Evolutionary conservation across 208 protist genomes (phyloP), one percentile per base, ranked within the genome.

Genomic region (Acanthamoeba castellanii): DNA sequence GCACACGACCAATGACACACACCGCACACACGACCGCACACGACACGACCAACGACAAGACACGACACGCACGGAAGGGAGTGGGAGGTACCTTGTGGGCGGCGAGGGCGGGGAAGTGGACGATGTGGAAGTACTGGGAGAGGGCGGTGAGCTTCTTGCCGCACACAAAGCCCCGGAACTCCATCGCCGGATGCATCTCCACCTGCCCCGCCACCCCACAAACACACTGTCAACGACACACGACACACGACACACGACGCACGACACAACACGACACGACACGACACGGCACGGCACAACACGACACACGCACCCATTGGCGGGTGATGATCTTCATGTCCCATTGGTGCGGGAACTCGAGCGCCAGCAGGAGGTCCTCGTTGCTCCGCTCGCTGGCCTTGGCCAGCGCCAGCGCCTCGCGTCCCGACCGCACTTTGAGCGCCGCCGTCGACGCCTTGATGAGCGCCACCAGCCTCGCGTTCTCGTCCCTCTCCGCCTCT

Each of bases 321-420:
- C 68, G 25, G 34, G 42, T 76, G 68, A 76, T 76, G 30, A 76
- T 42, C 30, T 76, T 76, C 68, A 76, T 76, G 30, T 76, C 68
- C 68, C 68, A 76, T 2, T 76, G 27, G 11, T 32, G n/a, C 25
- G 68, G 68, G 34, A 76, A 76, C 34, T 76, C 68, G 32, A 76
- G 68, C 9, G 68, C 68, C 27, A 76, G 68, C 7, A 76, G 68
- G 0, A 76, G 68, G 34, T 76, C 68, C 68, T 76, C 68, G 34
- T 76, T 32, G 68, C 68, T 76, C 34, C 68, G 25, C 34, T 76
- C 68, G 30, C 68, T 76, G 34, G 68, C 68, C 68, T 42, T 42
- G 68, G 42, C 5, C 68, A 76, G 68, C 30, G 5, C 68, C 9
- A 76, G 27, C 68, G 68, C 68, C 68, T 76, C 68, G 27, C 14